phyloP scores from a whole-genome alignment of 2,329 filamentous ascomycete genomes.

The Cordyceps farinosa region DNA sequence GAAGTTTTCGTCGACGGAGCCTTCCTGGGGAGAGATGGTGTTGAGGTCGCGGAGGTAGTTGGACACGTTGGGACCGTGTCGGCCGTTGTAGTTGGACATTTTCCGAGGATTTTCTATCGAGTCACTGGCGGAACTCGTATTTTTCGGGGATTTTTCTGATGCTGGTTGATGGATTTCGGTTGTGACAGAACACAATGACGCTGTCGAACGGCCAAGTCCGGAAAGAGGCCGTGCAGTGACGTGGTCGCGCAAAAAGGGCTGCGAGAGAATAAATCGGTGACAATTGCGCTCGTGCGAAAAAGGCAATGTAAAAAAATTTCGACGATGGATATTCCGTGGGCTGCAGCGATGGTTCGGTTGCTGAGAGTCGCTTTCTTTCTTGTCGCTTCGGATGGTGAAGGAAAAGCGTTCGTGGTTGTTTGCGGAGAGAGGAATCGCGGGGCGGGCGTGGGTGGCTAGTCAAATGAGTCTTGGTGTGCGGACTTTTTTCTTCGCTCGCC shows the following conservation, averaged over 20 bases:
- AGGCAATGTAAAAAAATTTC: neutral
- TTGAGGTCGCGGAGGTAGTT: slow-evolving; percentile 87
- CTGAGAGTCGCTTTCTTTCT: neutral
- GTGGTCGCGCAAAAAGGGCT: neutral
- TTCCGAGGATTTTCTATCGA: neutral
- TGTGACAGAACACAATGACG: neutral
- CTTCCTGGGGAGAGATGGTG: slow-evolving; percentile 60
- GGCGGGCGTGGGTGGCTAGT: slow-evolving; percentile 13
- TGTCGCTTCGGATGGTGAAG: neutral
- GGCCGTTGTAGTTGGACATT: slow-evolving; percentile 74
- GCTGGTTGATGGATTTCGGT: neutral
- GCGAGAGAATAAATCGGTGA: neutral
- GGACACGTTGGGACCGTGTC: slow-evolving; percentile 81
- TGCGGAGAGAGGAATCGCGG: slow-evolving; percentile 18
- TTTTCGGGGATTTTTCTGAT: neutral
- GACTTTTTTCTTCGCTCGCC: slow-evolving; percentile 17
- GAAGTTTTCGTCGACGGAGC: slow-evolving; percentile 53
- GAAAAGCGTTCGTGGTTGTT: slow-evolving; percentile 8
- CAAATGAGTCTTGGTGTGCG: slow-evolving; percentile 4
- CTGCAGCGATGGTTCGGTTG: neutral
- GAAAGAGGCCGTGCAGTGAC: neutral
- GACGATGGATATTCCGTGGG: neutral
- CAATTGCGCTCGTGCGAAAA: neutral
- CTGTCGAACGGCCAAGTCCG: neutral
- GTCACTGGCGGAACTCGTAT: neutral